Conservation (phyloP, 768 basidiomycete species). For the Trametes gibbosa region DNA sequence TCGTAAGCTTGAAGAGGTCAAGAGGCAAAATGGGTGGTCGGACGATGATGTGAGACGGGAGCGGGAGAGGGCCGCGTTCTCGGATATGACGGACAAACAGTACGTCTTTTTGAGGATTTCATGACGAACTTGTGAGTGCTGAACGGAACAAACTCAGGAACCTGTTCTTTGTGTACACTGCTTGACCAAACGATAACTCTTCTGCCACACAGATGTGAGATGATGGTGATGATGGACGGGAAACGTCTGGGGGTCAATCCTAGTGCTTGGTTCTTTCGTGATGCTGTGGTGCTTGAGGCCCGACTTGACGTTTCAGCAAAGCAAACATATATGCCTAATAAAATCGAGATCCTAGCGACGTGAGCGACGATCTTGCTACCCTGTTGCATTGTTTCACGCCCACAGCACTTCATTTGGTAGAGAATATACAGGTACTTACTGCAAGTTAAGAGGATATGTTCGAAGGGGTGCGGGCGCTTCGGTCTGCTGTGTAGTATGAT, state of each 20-base stretch:
- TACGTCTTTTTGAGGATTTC: conserved; percentile 31
- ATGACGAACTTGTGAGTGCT: background rate
- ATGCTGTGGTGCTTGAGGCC: too few relatives aligned
- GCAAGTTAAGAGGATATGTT: too few relatives aligned
- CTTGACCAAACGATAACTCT: conserved; percentile 27
- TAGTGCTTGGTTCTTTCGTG: too few relatives aligned
- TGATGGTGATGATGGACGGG: too few relatives aligned
- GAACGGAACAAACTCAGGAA: conserved; percentile 37
- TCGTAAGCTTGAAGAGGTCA: conserved; percentile 41
- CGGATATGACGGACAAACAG: conserved; percentile 64
- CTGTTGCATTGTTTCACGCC: too few relatives aligned
- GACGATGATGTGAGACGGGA: conserved; percentile 56
- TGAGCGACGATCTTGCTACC: too few relatives aligned
- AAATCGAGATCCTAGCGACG: too few relatives aligned
- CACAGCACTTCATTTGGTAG: background rate
- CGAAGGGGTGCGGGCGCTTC: background rate
- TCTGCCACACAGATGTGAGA: too few relatives aligned
- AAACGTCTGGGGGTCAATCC: too few relatives aligned
- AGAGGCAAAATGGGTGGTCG: conserved; percentile 49
- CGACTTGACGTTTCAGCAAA: too few relatives aligned
- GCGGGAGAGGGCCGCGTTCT: conserved; percentile 57
- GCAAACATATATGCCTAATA: too few relatives aligned
- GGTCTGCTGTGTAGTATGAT: background rate
- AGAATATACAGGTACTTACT: too few relatives aligned
- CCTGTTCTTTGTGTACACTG: conserved; percentile 57